A percentile compares a stretch with the other conserved stretches of the same genome.
Conservation (phyloP, 2,329 filamentous ascomycete genomes). For the Diaporthe caulivora region DNA sequence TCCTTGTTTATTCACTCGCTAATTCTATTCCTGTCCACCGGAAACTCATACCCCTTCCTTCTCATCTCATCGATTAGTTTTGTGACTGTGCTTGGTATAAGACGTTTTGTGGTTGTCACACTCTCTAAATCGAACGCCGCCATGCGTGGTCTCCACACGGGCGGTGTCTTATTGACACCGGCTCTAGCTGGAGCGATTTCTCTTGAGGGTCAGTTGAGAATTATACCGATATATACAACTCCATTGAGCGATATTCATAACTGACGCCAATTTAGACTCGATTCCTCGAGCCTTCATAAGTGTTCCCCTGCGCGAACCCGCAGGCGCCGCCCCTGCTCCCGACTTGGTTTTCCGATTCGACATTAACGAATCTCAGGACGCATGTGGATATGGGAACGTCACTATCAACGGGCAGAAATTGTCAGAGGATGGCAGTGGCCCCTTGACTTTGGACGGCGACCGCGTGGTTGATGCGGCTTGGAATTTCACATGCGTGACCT, state of each 20-base stretch:
- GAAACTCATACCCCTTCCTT: background rate
- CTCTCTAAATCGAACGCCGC: background rate
- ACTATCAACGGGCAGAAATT: conserved; percentile 60
- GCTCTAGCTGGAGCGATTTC: conserved; percentile 49
- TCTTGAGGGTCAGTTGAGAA: conserved; percentile 36
- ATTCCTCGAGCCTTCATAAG: conserved; percentile 44
- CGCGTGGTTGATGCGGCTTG: conserved; percentile 58
- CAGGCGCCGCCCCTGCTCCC: background rate
- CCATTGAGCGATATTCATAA: background rate
- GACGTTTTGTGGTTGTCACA: conserved; percentile 17
- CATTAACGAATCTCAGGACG: conserved; percentile 57
- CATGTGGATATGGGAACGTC: conserved; percentile 61
- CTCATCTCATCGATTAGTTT: background rate
- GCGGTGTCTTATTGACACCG: conserved; percentile 52
- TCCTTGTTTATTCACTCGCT: conserved; percentile 29
- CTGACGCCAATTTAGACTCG: conserved; percentile 37
- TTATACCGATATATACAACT: background rate
- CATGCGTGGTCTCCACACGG: conserved; percentile 52
- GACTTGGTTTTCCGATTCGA: conserved; percentile 54
- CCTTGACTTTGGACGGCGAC: conserved; percentile 54
- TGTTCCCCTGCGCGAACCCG: conserved; percentile 43
- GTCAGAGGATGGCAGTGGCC: conserved; percentile 56
- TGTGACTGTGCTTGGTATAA: background rate
- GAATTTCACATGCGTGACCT: conserved; percentile 60
- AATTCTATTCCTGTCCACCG: background rate